Percentiles rank a stretch among this genome's conserved stretches.
phyloP scores from a whole-genome alignment of 495 filamentous ascomycete genomes.

The Podospora pseudoanserina region DNA sequence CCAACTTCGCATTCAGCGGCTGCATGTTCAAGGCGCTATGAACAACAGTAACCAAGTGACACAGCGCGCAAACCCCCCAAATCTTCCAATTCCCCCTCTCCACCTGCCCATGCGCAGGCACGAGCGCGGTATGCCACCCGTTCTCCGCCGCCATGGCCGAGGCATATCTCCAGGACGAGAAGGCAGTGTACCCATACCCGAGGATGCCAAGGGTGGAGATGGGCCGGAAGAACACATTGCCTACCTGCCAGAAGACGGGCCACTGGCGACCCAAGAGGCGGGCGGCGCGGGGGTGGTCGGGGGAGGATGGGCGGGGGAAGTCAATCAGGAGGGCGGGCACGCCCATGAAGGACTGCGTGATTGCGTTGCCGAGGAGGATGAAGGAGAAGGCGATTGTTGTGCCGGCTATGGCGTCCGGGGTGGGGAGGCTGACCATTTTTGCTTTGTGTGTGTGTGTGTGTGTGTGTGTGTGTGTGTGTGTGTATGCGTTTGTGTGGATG shows the following conservation, averaged over 20 bases:
- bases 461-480: no score
- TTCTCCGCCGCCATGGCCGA: neutral
- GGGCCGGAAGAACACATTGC: slow-evolving; percentile 48
- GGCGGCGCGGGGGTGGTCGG: slow-evolving; percentile 37
- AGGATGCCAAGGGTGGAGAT: slow-evolving; percentile 47
- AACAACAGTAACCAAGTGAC: slow-evolving; percentile 44
- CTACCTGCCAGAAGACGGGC: slow-evolving; percentile 46
- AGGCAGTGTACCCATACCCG: slow-evolving; percentile 43
- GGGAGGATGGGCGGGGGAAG: slow-evolving; percentile 41
- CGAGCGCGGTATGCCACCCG: neutral
- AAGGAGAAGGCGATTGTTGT: neutral
- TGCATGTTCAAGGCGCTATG: slow-evolving; percentile 50
- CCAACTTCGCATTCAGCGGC: slow-evolving; percentile 46
- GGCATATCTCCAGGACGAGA: slow-evolving; percentile 23
- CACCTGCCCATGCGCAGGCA: neutral
- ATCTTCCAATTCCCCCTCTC: slow-evolving; percentile 37
- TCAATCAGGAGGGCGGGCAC: slow-evolving; percentile 46
- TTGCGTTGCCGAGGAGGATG: slow-evolving; percentile 37
- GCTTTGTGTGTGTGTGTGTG: no score
- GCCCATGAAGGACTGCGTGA: slow-evolving; percentile 52
- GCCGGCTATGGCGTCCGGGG: neutral
- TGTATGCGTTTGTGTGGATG: no score
- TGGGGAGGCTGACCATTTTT: neutral
- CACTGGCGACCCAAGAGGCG: slow-evolving; percentile 45
- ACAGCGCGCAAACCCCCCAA: slow-evolving; percentile 37